phyloP scores from a whole-genome alignment of 768 basidiomycete genomes.

The Boletus edulis region DNA sequence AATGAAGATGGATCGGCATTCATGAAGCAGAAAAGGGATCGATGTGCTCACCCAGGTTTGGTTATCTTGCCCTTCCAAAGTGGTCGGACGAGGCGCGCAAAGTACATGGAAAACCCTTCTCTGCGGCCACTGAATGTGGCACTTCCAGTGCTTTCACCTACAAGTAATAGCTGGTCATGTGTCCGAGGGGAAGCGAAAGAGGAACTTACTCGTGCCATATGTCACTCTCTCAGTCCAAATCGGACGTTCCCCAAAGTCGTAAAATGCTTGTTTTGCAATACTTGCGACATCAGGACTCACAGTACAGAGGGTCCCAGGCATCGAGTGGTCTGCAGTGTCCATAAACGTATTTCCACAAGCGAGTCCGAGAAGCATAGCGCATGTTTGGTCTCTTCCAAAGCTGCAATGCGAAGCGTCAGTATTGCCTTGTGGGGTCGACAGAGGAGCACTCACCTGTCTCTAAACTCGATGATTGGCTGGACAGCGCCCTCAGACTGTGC shows the following conservation, averaged over 20 bases:
- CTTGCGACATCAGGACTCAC: slow-evolving; percentile 61
- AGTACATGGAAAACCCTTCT: slow-evolving; percentile 85
- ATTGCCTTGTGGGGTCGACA: not conserved
- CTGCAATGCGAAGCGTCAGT: slow-evolving; percentile 38
- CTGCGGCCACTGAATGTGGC: slow-evolving; percentile 84
- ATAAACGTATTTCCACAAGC: slow-evolving; percentile 83
- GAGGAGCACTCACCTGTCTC: slow-evolving; percentile 57
- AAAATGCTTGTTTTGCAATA: slow-evolving; percentile 82
- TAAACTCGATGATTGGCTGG: slow-evolving; percentile 79
- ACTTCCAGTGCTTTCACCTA: slow-evolving; percentile 68
- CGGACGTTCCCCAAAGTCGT: slow-evolving; percentile 81
- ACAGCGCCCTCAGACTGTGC: slow-evolving; percentile 72
- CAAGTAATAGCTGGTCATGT: not conserved
- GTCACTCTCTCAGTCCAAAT: slow-evolving; percentile 78
- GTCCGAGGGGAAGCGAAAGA: not conserved
- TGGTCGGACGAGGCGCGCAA: slow-evolving; percentile 80
- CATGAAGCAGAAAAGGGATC: not conserved
- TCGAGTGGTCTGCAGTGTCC: slow-evolving; percentile 50
- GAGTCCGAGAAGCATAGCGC: slow-evolving; percentile 86
- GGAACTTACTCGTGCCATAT: slow-evolving; percentile 64
- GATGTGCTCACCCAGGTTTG: slow-evolving; percentile 47
- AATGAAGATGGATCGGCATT: not conserved
- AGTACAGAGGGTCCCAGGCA: slow-evolving; percentile 44
- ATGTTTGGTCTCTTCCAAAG: slow-evolving; percentile 89
- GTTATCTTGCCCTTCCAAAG: slow-evolving; percentile 87